Evolutionary conservation across 2,329 filamentous ascomycete species (phyloP).

Genomic region (Trichothecium roseum): DNA sequence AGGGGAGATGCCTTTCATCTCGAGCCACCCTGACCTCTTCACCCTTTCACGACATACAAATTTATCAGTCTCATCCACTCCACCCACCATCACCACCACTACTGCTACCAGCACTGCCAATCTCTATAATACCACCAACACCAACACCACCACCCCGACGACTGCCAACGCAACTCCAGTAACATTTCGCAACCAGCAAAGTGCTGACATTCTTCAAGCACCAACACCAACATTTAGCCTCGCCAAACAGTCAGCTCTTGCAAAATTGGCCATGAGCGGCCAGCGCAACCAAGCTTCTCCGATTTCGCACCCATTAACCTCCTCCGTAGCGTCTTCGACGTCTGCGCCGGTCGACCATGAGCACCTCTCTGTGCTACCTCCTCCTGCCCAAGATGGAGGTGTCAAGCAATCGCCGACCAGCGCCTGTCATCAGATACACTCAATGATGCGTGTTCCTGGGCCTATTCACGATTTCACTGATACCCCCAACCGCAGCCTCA

Average conservation of each 20-base stretch:
- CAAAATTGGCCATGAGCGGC: constrained; percentile 30
- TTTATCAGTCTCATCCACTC: background rate
- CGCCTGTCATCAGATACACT: no score
- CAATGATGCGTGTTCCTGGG: no score
- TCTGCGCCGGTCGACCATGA: constrained; percentile 15
- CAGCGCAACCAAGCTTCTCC: constrained; percentile 20
- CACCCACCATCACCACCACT: background rate
- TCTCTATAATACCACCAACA: no score
- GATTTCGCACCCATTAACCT: constrained; percentile 16
- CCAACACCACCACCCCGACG: no score
- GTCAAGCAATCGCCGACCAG: no score
- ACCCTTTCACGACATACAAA: background rate
- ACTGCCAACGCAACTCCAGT: no score
- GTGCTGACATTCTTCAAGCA: no score
- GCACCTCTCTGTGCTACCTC: constrained; percentile 21
- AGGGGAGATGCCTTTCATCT: background rate
- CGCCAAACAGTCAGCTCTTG: background rate
- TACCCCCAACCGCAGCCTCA: constrained; percentile 45
- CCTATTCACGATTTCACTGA: constrained; percentile 30
- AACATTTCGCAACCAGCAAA: no score
- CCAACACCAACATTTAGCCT: background rate
- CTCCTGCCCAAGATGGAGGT: constrained; percentile 19
- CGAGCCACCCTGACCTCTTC: background rate
- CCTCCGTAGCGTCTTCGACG: constrained; percentile 11
- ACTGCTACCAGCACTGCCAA: background rate